Evolutionary conservation across 1,139 yeast species (phyloP).

Genomic region (Diutina neorugosa): DNA sequence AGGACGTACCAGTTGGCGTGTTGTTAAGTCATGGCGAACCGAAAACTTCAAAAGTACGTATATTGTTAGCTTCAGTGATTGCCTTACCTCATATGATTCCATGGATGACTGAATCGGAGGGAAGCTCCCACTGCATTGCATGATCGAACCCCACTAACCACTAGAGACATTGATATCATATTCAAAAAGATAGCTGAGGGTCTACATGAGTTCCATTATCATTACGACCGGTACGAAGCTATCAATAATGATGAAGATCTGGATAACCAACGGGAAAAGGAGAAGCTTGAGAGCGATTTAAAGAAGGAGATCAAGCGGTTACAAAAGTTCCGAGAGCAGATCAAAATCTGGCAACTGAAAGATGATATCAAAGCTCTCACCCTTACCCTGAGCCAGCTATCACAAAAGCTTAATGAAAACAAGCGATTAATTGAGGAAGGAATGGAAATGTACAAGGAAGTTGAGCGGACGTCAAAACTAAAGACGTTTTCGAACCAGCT

Average conservation of each 20-base stretch:
- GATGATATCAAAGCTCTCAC: constrained; percentile 10
- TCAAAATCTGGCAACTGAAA: constrained; percentile 72
- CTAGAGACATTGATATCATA: constrained; percentile 17
- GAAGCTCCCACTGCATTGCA: background rate
- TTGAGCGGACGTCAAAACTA: constrained; percentile 32
- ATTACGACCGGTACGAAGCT: constrained; percentile 32
- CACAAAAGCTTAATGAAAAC: constrained; percentile 28
- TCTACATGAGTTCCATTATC: constrained; percentile 25
- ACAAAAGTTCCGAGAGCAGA: constrained; percentile 90
- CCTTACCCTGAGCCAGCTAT: constrained; percentile 6
- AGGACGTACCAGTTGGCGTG: background rate
- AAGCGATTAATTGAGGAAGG: constrained; percentile 34
- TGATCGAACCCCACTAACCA: constrained; percentile 7
- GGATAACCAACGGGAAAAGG: constrained; percentile 62
- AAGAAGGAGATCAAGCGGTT: constrained; percentile 93
- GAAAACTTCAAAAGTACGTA: constrained; percentile 38
- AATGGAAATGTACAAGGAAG: constrained; percentile 37
- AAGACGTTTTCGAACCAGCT: constrained; percentile 37
- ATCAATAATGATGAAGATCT: constrained; percentile 17
- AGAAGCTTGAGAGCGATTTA: constrained; percentile 65
- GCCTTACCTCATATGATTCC: background rate
- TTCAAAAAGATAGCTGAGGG: constrained; percentile 19
- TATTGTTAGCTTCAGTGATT: background rate
- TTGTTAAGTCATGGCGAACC: constrained; percentile 19
- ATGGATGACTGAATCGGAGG: background rate